These are phyloP conservation scores for Boletus pseudopeckii DNA, from an alignment of 768 basidiomycete species.

Conservation along the genomic window DNA sequence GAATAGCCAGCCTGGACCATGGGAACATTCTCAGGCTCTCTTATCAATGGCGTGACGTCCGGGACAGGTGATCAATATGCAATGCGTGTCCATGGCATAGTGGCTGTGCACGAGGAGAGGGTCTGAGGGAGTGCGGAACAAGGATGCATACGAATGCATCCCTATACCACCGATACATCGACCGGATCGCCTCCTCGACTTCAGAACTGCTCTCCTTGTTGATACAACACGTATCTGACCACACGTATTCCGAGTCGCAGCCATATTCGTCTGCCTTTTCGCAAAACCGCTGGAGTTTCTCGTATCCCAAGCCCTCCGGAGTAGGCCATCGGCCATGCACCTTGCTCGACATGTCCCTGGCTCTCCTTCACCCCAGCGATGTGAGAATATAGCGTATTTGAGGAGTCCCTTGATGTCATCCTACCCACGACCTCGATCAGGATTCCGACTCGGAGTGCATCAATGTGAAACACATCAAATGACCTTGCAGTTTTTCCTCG, in stretches of 20 bases:
- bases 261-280: constrained; percentile 11
- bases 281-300: constrained; percentile 15
- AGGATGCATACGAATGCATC: constrained; percentile 14
- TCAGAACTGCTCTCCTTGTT: constrained; percentile 14
- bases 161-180: constrained; percentile 15
- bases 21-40: too few species aligned
- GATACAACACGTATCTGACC: constrained; percentile 23
- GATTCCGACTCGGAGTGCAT: not conserved
- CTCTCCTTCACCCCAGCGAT: constrained; percentile 18
- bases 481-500: constrained; percentile 4
- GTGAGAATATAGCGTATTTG: constrained; percentile 17
- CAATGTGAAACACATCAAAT: not conserved
- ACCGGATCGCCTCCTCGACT: constrained; percentile 10
- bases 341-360: constrained; percentile 11
- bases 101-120: too few species aligned
- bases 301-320: constrained; percentile 1
- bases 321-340: not conserved
- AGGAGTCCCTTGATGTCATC: constrained; percentile 1
- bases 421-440: not conserved
- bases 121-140: too few species aligned
- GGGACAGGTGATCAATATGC: too few species aligned
- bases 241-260: constrained; percentile 19
- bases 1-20: too few species aligned
- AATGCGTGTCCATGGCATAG: too few species aligned
- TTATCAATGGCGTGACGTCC: too few species aligned